Percentiles rank a stretch among this genome's conserved stretches.
Evolutionary conservation across 768 basidiomycete species (phyloP).

Genomic region (Mycena galopus): DNA sequence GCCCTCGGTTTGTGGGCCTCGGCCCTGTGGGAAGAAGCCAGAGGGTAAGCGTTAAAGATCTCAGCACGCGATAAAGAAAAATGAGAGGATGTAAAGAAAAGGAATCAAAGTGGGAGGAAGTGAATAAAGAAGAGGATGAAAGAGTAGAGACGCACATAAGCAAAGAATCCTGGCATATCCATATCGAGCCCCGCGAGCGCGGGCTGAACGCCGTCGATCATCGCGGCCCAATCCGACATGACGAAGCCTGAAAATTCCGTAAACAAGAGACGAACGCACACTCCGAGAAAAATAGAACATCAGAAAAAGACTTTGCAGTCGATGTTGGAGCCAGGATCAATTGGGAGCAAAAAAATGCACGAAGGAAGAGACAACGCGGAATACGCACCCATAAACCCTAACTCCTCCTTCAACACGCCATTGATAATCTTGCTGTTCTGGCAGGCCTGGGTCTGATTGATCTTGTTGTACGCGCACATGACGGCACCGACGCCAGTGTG

Average conservation of each 20-base stretch:
- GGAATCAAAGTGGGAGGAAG: no score
- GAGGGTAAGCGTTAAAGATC: neutral
- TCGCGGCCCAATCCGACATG: conserved; percentile 62
- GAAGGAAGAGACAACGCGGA: no score
- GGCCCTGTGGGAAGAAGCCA: conserved; percentile 6
- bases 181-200: conserved; percentile 39
- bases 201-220: conserved; percentile 38
- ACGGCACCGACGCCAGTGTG: conserved; percentile 48
- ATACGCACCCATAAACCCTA: conserved; percentile 59
- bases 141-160: conserved; percentile 32
- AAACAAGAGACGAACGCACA: neutral
- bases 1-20: conserved; percentile 20
- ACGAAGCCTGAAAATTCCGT: conserved; percentile 20
- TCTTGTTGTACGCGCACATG: conserved; percentile 48
- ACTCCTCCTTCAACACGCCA: conserved; percentile 60
- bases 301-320: no score
- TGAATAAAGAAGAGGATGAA: neutral
- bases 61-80: no score
- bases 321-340: no score
- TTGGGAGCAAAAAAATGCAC: neutral
- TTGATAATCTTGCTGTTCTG: conserved; percentile 58
- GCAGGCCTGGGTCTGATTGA: conserved; percentile 54
- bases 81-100: no score
- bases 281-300: no score
- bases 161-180: conserved; percentile 51